Conservation (phyloP, 2,329 filamentous ascomycete genomes). For the Emmonsiellopsis sp. region DNA sequence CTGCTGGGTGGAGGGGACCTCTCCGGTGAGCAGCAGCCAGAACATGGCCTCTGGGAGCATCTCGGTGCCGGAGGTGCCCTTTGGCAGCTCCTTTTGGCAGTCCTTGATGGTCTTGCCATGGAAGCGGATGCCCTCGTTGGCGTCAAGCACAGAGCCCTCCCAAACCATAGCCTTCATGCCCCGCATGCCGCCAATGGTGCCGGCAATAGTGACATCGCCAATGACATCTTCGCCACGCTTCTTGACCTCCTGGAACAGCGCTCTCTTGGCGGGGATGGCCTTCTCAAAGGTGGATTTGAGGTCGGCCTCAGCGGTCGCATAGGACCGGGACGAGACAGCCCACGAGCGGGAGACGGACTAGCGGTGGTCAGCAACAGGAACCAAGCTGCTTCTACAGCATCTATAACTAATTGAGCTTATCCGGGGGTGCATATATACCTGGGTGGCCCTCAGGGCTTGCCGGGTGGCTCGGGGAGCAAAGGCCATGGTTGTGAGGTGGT, state of each 20-base stretch:
- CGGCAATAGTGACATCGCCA: conserved; percentile 88
- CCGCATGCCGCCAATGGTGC: conserved; percentile 92
- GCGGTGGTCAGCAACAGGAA: background rate
- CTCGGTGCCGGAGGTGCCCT: conserved; percentile 74
- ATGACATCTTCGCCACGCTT: conserved; percentile 71
- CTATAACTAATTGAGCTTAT: background rate
- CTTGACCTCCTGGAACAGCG: conserved; percentile 91
- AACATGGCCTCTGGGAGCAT: conserved; percentile 99
- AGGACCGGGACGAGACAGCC: conserved; percentile 19
- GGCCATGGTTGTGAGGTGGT: conserved; percentile 17
- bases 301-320: conserved; percentile 68
- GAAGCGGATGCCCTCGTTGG: conserved; percentile 95
- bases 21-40: conserved; percentile 91
- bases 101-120: conserved; percentile 97
- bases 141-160: conserved; percentile 95
- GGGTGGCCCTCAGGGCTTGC: conserved; percentile 28
- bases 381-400: conserved; percentile 1
- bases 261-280: conserved; percentile 83
- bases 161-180: conserved; percentile 97
- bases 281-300: conserved; percentile 79
- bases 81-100: conserved; percentile 87
- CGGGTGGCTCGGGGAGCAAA: conserved; percentile 29
- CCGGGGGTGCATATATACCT: conserved; percentile 20
- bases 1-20: conserved; percentile 76
- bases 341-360: conserved; percentile 13